Evolutionary conservation across 345 rosid species (phyloP), one percentile per base, ranked within the genome.

Genomic region (Psidium friedrichsthalianum): DNA sequence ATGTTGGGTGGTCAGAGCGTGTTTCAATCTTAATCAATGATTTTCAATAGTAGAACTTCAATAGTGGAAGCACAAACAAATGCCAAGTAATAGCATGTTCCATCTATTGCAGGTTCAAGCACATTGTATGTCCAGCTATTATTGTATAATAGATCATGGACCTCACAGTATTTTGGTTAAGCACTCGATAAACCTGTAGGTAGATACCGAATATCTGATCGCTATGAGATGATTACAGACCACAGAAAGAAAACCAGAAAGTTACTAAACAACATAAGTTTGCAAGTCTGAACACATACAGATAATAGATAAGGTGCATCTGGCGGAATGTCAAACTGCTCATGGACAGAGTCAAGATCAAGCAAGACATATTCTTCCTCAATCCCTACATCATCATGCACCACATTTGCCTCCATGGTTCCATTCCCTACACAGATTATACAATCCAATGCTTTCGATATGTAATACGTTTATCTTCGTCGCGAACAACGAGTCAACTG

Each of bases 301-400:
- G 94, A 87, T 11, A 94, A 87, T 83, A 88, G 86, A 74, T 92
- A 94, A 11, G 95, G 91, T 0, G 93, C 89, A 80, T 92, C 85
- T 40, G 94, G 90, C 2, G 90, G 91, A 56, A 94, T 87, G 54
- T 91, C 89, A 59, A 94, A 57, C 76, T 86, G 85, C 9, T 88
- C 92, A 32, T 87, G 85, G 69, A 94, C 88, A 44, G 84, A 88
- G 84, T 91, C 92, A 53, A 94, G 90, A 88, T 94, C 96, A 74
- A 94, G 93, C 81, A 94, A 74, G 40, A 92, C 88, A 82, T 88
- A 91, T 86, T 91, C 95, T 85, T 89, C 93, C 56, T 88, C 93
- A 36, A 85, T 87, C 82, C 85, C 83, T 22, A 83, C 85, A 56
- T 15, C 84, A 54, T 54, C 82, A 20, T 18, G 85, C 74, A 21